Evolutionary conservation across 2,329 filamentous ascomycete genomes (phyloP).

Genomic region (Ramichloridium luteum): DNA sequence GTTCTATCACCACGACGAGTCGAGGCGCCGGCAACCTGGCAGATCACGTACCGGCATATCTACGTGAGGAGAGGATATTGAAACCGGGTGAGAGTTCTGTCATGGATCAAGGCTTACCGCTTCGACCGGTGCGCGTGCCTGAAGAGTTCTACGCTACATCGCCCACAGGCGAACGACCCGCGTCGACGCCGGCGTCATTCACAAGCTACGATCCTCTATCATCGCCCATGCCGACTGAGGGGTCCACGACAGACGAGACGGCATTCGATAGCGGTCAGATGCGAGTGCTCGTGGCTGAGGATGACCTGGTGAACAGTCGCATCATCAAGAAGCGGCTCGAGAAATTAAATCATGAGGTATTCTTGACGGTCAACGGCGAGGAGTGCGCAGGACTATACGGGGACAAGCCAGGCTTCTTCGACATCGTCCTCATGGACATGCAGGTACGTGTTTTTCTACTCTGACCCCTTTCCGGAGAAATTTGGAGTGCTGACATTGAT

Average conservation of each 20-base stretch:
- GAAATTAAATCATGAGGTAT: conserved; percentile 59
- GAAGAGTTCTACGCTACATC: conserved; percentile 26
- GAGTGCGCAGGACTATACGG: conserved; percentile 64
- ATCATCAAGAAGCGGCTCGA: conserved; percentile 71
- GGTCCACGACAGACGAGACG: conserved; percentile 8
- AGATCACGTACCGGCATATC: conserved; percentile 11
- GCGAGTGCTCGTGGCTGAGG: conserved; percentile 67
- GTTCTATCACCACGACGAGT: conserved; percentile 7
- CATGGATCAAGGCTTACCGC: conserved; percentile 28
- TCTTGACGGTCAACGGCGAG: conserved; percentile 68
- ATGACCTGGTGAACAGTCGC: conserved; percentile 76
- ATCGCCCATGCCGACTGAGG: background rate
- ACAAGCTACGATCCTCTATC: background rate
- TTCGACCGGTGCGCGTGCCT: conserved; percentile 36
- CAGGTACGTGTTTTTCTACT: conserved; percentile 47
- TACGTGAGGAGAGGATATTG: conserved; percentile 33
- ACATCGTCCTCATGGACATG: conserved; percentile 85
- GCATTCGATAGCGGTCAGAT: conserved; percentile 33
- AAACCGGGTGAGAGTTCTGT: conserved; percentile 29
- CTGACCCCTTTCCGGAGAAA: background rate
- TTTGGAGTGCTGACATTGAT: conserved; percentile 8
- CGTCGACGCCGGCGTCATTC: conserved; percentile 3
- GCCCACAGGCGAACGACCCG: conserved; percentile 6
- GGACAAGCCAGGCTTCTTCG: conserved; percentile 51
- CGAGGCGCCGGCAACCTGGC: conserved; percentile 16